Evolutionary conservation across 2,329 filamentous ascomycete species (phyloP), one percentile per base, ranked within the genome.

Genomic region (Pseudohalonectria lignicola): DNA sequence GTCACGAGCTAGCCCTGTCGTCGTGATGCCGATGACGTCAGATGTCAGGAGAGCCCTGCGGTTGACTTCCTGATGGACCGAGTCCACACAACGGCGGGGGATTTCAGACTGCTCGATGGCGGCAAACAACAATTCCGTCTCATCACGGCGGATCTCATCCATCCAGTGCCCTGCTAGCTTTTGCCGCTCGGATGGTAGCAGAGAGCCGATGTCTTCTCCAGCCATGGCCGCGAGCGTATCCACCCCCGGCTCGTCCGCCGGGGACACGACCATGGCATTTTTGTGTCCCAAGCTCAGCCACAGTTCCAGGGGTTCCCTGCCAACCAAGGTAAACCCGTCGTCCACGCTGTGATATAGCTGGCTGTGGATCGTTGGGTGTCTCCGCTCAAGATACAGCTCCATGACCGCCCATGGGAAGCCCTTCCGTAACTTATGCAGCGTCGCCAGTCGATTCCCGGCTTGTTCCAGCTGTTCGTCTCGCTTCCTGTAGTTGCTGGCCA

Each of bases 21-120:
- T 80, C 0, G 76, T 81, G 2, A 76, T 55, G 0, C 76, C 76
- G 31, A 81, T 64, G 4, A 81, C 60, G 5, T 65, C 48, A 1
- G 64, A 62, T 12, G 53, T 17, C 2, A 52, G 41, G 1, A 69
- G 53, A 18, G 54, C 57, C 5, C 62, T 59, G 2, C 57, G 45
- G 25, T 63, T 53, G 1, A 62, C 48, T 4, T 64, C 59, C 1
- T 51, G 44, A 9, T 42, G 35, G 1, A 55, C 46, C 1, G 37
- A 37, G 16, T 50, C 43, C 26, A 49, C 44, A 5, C 30, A 2
- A n/a, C 48, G 37, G 2, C 34, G 37, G 3, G 19, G 17, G 2
- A 15, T 6, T 3, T 21, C 25, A 3, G 35, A 37, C 11, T 38
- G 33, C 6, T 19, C 33, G 4, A 20, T 18, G 8, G 18, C 26